These are phyloP conservation scores for Platanthera guangdongensis DNA, from an alignment of 106 monocot genomes.

Conservation along the genomic window DNA sequence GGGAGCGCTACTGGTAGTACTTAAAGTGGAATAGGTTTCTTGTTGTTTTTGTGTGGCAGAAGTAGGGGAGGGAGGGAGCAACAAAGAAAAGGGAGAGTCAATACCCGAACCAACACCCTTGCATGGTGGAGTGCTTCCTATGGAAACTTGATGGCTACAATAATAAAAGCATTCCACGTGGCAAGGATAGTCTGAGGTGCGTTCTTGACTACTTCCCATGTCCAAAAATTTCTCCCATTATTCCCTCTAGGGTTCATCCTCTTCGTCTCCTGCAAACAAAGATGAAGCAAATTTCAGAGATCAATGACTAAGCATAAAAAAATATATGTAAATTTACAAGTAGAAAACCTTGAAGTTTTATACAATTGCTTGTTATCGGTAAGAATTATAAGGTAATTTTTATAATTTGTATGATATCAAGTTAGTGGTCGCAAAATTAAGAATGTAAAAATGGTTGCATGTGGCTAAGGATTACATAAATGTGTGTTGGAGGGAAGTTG, in stretches of 20 bases:
- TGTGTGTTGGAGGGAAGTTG: no score
- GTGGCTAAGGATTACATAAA: no score
- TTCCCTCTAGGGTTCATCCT: not conserved
- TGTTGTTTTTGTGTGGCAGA: conserved; percentile 4
- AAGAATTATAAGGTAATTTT: not conserved
- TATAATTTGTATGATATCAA: not conserved
- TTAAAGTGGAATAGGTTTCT: not conserved
- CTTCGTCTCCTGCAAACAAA: not conserved
- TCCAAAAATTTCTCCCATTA: conserved; percentile 1
- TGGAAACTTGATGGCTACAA: not conserved
- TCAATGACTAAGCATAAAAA: not conserved
- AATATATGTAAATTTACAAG: no score
- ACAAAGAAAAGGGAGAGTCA: conserved; percentile 43
- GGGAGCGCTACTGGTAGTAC: not conserved
- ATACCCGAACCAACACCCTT: conserved; percentile 90
- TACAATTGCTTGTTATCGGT: not conserved
- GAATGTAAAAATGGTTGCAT: not conserved
- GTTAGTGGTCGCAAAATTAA: not conserved
- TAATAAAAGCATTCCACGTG: conserved; percentile 20
- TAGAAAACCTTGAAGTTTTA: not conserved
- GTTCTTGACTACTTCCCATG: conserved; percentile 73
- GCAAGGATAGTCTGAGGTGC: conserved; percentile 80
- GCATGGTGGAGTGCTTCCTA: conserved; percentile 18
- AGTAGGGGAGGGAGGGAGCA: not conserved
- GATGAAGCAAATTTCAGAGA: not conserved